These are phyloP conservation scores for Gloeostereum incarnatum DNA, from an alignment of 768 basidiomycete species.

Conservation along the genomic window DNA sequence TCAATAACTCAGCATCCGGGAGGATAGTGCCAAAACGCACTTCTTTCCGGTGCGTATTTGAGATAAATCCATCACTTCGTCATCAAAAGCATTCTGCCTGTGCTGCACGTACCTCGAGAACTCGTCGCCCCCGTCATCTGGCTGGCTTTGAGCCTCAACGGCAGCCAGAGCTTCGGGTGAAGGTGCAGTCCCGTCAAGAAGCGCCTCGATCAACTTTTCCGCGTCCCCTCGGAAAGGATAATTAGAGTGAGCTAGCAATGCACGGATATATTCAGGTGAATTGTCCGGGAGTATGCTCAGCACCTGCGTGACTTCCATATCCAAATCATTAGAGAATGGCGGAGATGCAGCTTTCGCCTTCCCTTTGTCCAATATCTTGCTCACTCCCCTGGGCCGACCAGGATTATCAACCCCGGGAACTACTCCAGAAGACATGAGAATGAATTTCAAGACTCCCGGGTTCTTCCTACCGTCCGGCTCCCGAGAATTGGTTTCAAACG, in stretches of 20 bases:
- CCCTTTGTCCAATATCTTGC: slow-evolving; percentile 20
- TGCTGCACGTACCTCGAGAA: slow-evolving; percentile 21
- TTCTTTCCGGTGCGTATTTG: slow-evolving; percentile 54
- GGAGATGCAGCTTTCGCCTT: slow-evolving; percentile 28
- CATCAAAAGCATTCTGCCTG: slow-evolving; percentile 70
- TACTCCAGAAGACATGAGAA: slow-evolving; percentile 53
- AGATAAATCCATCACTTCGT: slow-evolving; percentile 56
- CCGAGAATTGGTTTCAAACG: slow-evolving; percentile 18
- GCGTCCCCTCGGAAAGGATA: slow-evolving; percentile 42
- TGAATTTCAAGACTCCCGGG: slow-evolving; percentile 52
- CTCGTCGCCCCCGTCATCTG: slow-evolving; percentile 8
- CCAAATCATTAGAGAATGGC: slow-evolving; percentile 31
- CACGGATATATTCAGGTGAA: slow-evolving; percentile 44
- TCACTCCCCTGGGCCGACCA: slow-evolving; percentile 16
- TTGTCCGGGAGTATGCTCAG: slow-evolving; percentile 70
- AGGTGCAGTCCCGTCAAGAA: slow-evolving; percentile 70
- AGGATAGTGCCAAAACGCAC: slow-evolving; percentile 22
- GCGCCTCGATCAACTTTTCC: slow-evolving; percentile 56
- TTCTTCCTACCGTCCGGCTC: slow-evolving; percentile 15
- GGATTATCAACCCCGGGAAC: slow-evolving; percentile 27
- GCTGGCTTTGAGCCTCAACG: slow-evolving; percentile 13
- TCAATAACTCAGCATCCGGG: slow-evolving; percentile 2
- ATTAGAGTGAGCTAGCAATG: slow-evolving; percentile 38
- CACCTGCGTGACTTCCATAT: slow-evolving; percentile 56
- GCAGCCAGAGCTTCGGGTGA: slow-evolving; percentile 16